Percentiles rank a stretch among this genome's conserved stretches.
phyloP scores from a whole-genome alignment of 2,329 filamentous ascomycete genomes.

The Fusarium brachygibbosum region DNA sequence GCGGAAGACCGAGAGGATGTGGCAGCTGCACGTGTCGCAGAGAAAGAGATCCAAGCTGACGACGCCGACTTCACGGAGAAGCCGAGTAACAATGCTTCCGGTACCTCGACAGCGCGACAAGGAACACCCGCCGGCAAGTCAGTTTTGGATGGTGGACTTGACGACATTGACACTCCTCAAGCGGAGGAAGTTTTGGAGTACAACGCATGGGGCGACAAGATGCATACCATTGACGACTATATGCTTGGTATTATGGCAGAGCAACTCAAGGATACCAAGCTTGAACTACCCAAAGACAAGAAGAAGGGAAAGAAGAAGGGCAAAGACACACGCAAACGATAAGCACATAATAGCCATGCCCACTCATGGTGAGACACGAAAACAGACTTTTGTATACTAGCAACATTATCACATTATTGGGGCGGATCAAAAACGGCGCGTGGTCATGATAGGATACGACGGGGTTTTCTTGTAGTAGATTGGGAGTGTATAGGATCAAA shows the following conservation, averaged over 20 bases:
- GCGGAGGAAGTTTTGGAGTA: slow-evolving; percentile 61
- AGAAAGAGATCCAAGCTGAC: slow-evolving; percentile 89
- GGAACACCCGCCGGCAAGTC: slow-evolving; percentile 63
- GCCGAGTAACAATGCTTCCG: slow-evolving; percentile 60
- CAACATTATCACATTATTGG: slow-evolving; percentile 7
- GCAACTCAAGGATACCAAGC: slow-evolving; percentile 68
- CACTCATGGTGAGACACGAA: slow-evolving; percentile 2
- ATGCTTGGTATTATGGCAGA: slow-evolving; percentile 78
- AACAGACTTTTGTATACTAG: slow-evolving; percentile 33
- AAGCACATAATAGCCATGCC: slow-evolving; percentile 33
- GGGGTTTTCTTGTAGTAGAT: slow-evolving; percentile 18
- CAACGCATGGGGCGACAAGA: slow-evolving; percentile 70
- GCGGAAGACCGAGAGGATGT: slow-evolving; percentile 95
- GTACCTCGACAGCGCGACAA: slow-evolving; percentile 64
- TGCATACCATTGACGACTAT: slow-evolving; percentile 79
- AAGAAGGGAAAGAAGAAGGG: slow-evolving; percentile 73
- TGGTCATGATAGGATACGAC: slow-evolving; percentile 19
- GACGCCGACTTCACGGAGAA: slow-evolving; percentile 87
- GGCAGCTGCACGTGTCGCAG: slow-evolving; percentile 85
- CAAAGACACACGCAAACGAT: slow-evolving; percentile 68
- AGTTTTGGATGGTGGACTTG: slow-evolving; percentile 51
- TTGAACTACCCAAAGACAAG: slow-evolving; percentile 75
- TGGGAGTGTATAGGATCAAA: slow-evolving; percentile 22
- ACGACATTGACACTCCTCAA: slow-evolving; percentile 52
- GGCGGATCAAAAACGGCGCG: slow-evolving; percentile 23